phyloP scores from a whole-genome alignment of 2,329 filamentous ascomycete species.

The Monilinia aucupariae region DNA sequence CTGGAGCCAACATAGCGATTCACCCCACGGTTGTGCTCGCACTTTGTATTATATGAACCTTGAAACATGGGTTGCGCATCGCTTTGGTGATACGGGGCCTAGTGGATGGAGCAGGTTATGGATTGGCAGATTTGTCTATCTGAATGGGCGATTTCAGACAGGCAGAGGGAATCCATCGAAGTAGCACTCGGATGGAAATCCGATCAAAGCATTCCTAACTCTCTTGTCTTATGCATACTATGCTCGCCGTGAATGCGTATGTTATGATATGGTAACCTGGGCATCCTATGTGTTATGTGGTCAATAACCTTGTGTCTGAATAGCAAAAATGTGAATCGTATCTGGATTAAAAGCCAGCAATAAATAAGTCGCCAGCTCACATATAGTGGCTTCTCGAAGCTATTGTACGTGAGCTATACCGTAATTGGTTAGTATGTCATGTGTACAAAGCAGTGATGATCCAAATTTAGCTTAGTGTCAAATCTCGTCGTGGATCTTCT shows the following conservation, averaged over 20 bases:
- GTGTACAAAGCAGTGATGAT: slow-evolving; percentile 1
- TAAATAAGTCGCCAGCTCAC: not conserved
- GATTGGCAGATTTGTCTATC: not conserved
- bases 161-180: no score
- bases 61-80: not conserved
- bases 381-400: not conserved
- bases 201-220: not conserved
- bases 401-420: not conserved
- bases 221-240: no score
- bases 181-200: not conserved
- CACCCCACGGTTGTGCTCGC: not conserved
- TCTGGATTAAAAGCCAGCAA: no score
- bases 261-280: not conserved
- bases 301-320: not conserved
- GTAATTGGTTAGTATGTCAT: not conserved
- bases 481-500: slow-evolving; percentile 2
- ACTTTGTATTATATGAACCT: not conserved
- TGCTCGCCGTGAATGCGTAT: not conserved
- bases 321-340: not conserved
- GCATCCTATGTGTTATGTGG: no score
- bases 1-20: not conserved
- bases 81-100: not conserved
- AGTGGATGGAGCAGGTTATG: not conserved
- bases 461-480: slow-evolving; percentile 2
- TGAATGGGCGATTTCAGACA: not conserved